Evolutionary conservation across 768 basidiomycete species (phyloP), one percentile per base, ranked within the genome.

Genomic region (Tulasnella calospora): DNA sequence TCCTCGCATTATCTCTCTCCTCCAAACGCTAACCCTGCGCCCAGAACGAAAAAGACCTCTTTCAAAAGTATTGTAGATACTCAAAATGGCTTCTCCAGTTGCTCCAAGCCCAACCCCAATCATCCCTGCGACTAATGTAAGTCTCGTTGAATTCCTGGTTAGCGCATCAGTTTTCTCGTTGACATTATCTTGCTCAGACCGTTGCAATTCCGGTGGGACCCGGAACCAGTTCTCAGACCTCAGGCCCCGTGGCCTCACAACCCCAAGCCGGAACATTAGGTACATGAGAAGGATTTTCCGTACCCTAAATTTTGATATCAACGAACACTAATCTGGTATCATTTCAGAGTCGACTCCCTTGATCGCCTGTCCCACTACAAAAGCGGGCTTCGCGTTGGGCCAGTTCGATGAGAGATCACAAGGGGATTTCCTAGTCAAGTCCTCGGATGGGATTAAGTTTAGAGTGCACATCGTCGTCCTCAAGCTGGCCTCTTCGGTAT

Each of bases 391-490:
- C 27, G 72, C 46, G 13, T 44, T 70, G 27, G 72, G 46, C 13
- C 72, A 40, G 7, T 73, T 73, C 40, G 72, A 73, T 13, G 46
- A 35, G 40, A 46, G 40, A 30, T 73, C 72, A 17, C 72, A 40
- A 27, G 72, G 72, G 10, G 72, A 73, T 36, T 73, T 38, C 38
- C 44, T 73, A 38, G 2, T 44, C 17, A 40, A 41, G 46, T 73
- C 72, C 15, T 73, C 72, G 1, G 72, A 73, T 41, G 72, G 72
- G 12, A 40, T 73, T n/a, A 41, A 73, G n/a, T 73, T 41, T n/a
- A 13, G 46, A 17, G 72, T 73, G 17, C 46, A 41, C 21, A 12
- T 23, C 12, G 15, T 73, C 38, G 13, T 73, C 38, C 38, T 73
- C 27, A 41, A 40, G 27, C 72, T 73, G 15, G 72, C 72, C 33